These are phyloP conservation scores for Dendrothele bispora DNA, from an alignment of 768 basidiomycete species.

Conservation along the genomic window DNA sequence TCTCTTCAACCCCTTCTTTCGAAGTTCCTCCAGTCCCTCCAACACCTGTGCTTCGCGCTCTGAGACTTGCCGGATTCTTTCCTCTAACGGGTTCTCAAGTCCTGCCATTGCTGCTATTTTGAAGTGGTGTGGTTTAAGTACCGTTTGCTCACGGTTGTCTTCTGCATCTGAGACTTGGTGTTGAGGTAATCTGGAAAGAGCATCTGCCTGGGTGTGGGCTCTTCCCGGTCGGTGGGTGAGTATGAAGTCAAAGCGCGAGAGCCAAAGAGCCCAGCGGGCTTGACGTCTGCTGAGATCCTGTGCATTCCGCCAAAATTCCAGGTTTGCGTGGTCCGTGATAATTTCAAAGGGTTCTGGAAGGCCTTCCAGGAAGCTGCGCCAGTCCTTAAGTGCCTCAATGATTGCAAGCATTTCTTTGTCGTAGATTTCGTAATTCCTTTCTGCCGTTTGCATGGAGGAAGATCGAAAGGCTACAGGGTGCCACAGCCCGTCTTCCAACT, in stretches of 20 bases:
- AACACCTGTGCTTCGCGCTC: no score
- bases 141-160: neutral
- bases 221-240: no score
- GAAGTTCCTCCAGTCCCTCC: no score
- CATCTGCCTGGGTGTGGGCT: neutral
- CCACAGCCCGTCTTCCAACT: neutral
- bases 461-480: neutral
- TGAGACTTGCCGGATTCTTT: no score
- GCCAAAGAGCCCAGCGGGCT: no score
- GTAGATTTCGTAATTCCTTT: slow-evolving; percentile 11
- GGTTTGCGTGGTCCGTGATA: no score
- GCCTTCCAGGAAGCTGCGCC: slow-evolving; percentile 14
- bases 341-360: slow-evolving; percentile 1
- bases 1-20: no score
- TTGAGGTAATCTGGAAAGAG: neutral
- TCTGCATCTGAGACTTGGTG: neutral
- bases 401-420: slow-evolving; percentile 13
- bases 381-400: slow-evolving; percentile 4
- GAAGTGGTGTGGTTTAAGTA: neutral
- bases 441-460: neutral
- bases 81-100: no score
- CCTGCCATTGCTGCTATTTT: no score
- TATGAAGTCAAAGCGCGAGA: no score
- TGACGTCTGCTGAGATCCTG: no score
- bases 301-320: no score